A percentile compares a stretch with the other conserved stretches of the same genome.
These are phyloP conservation scores for Candida nemodendra DNA, from an alignment of 805 yeast genomes.

Conservation along the genomic window DNA sequence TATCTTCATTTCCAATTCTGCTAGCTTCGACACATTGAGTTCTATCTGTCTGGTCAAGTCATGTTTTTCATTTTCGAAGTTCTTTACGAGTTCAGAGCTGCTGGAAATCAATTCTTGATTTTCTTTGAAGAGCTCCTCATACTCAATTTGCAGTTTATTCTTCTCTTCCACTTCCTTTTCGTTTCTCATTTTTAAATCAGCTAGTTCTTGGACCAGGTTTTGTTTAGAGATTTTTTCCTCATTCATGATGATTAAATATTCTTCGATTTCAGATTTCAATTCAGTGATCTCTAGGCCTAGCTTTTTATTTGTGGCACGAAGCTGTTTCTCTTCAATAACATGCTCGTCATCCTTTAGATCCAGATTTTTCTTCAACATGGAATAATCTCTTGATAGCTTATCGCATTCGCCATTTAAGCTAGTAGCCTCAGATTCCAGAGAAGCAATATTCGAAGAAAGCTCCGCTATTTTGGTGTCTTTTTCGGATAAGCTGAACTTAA, in stretches of 20 bases:
- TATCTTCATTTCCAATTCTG: constrained; percentile 23
- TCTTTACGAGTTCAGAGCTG: constrained; percentile 8
- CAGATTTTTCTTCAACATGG: constrained; percentile 37
- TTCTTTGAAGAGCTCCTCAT: constrained; percentile 23
- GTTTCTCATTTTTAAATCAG: constrained; percentile 30
- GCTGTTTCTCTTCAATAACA: constrained; percentile 40
- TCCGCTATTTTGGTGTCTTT: constrained; percentile 27
- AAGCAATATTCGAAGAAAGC: constrained; percentile 18
- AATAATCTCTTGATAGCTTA: constrained; percentile 41
- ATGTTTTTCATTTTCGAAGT: constrained; percentile 24
- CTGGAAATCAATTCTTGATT: constrained; percentile 13
- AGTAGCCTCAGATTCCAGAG: constrained; percentile 32
- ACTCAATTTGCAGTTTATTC: constrained; percentile 26
- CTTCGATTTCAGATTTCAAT: constrained; percentile 37
- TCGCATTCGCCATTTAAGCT: constrained; percentile 57
- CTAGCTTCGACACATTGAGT: constrained; percentile 16
- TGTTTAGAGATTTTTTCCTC: constrained; percentile 45
- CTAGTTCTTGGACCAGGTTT: constrained; percentile 43
- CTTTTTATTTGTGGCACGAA: constrained; percentile 39
- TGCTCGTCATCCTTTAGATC: constrained; percentile 41
- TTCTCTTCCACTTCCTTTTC: constrained; percentile 26
- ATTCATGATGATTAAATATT: constrained; percentile 34
- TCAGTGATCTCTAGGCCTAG: constrained; percentile 36
- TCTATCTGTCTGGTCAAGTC: constrained; percentile 25
- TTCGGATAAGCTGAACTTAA: constrained; percentile 34